Evolutionary conservation across 345 rosid species (phyloP), one percentile per base, ranked within the genome.

Genomic region (Microthlaspi erraticum): DNA sequence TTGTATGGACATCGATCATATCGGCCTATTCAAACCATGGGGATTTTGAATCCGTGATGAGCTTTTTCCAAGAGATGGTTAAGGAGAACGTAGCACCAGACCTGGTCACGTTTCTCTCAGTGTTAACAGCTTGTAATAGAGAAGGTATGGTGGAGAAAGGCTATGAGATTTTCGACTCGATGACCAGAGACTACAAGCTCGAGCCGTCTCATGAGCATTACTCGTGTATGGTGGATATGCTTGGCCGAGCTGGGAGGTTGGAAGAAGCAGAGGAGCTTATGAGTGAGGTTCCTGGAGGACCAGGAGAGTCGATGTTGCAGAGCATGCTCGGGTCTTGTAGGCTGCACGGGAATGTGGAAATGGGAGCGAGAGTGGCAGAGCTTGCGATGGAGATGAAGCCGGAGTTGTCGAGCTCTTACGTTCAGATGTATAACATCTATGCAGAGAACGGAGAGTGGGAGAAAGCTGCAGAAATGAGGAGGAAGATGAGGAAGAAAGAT

Each of bases 11-110:
- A 46, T 80, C 93, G 19, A 83, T 93, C 37, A 88, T 93, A 42
- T 88, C 97, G n/a, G 97, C 97, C 14, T 66, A 87, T 69, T 83
- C 93, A 23, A 88, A 90, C 72, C 97, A 93, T 48, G 97, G 98
- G 39, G 96, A 93, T 79, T 87, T 81, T 64, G 82, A 87, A 33
- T 82, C 93, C 0, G 92, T 87, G 55, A 83, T 93, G 85, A 77
- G 53, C 48, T 71, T 78, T 78, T 88, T 90, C 51, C 59, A 82
- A 55, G 66, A 82, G 70, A 93, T 93, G 98, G 70, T 73, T 77
- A 73, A 19, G 37, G 85, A 81, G 74, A 86, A 81, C 23, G 76
- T 81, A 38, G 57, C 60, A 76, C 97, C 98, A 6, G 98, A 93
- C 59, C 80, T 87, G 19, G 77, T 93, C 74, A 93, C 96, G 0